phyloP scores from a whole-genome alignment of 164 flowering plant genomes.

The Chloranthus sessilifolius region DNA sequence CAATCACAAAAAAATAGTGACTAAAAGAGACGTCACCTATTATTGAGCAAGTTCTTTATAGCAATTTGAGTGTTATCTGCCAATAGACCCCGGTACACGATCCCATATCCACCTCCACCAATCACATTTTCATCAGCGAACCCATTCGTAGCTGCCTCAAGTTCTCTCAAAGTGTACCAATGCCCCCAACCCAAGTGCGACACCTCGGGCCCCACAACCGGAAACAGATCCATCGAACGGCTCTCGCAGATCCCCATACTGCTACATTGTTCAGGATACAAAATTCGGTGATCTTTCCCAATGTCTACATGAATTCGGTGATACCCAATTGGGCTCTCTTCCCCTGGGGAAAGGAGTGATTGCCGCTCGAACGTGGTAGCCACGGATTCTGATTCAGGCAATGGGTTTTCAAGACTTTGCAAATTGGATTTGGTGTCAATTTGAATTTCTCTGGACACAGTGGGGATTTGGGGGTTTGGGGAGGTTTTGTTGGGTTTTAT shows the following conservation, averaged over 20 bases:
- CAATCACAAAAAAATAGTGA: not conserved
- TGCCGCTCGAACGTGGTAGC: conserved; percentile 5
- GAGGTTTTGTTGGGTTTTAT: conserved; percentile 24
- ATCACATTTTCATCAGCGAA: conserved; percentile 65
- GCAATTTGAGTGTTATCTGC: conserved; percentile 46
- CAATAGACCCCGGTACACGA: conserved; percentile 56
- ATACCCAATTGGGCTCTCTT: conserved; percentile 26
- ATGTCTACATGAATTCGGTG: conserved; percentile 43
- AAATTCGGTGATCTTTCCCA: conserved; percentile 45
- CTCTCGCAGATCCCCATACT: conserved; percentile 33
- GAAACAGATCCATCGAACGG: conserved; percentile 33
- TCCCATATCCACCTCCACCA: conserved; percentile 75
- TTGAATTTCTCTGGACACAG: conserved; percentile 47
- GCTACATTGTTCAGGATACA: conserved; percentile 46
- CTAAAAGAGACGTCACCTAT: conserved; percentile 30
- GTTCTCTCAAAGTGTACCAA: conserved; percentile 72
- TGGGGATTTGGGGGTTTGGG: conserved; percentile 36
- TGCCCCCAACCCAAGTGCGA: conserved; percentile 84
- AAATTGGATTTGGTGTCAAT: conserved; percentile 20
- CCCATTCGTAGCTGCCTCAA: conserved; percentile 51
- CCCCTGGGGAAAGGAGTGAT: conserved; percentile 20
- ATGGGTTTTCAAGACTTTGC: conserved; percentile 16
- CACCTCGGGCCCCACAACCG: conserved; percentile 42
- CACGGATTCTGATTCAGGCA: conserved; percentile 27
- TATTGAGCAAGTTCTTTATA: conserved; percentile 67